Evolutionary conservation across 257 asterid genomes (phyloP).

Genomic region (Sherardia arvensis): DNA sequence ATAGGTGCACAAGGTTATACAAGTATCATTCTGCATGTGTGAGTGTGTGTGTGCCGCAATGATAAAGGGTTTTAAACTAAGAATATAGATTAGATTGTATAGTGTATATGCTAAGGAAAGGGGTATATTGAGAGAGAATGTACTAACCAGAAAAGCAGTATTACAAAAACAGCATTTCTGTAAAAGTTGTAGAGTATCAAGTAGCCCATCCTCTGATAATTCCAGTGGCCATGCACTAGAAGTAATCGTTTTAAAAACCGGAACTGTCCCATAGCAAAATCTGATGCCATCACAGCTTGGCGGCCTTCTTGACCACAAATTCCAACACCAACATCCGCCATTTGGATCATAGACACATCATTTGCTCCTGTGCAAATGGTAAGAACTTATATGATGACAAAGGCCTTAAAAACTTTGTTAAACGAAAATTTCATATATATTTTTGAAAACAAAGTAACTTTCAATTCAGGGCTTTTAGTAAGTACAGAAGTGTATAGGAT

Average conservation of each 20-base stretch:
- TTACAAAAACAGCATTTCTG: conserved; percentile 92
- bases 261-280: conserved; percentile 98
- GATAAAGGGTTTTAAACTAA: background rate
- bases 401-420: background rate
- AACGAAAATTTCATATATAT: background rate
- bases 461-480: too few relatives aligned
- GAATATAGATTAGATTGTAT: background rate
- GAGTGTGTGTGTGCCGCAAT: background rate
- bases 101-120: background rate
- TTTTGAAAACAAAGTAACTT: too few relatives aligned
- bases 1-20: background rate
- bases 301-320: conserved; percentile 99
- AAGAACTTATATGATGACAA: background rate
- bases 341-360: conserved; percentile 99
- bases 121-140: conserved; percentile 7
- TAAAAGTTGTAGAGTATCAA: conserved; percentile 88
- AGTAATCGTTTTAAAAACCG: conserved; percentile 82
- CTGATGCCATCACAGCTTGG: conserved; percentile 99
- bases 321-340: conserved; percentile 99
- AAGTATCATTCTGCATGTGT: background rate
- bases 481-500: background rate
- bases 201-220: conserved; percentile 90
- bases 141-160: conserved; percentile 94
- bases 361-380: conserved; percentile 68
- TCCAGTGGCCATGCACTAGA: conserved; percentile 98